Base-by-base conservation (phyloP, 371 early-diverging fungal genomes). In the Syncephalastrum sp. region DNA sequence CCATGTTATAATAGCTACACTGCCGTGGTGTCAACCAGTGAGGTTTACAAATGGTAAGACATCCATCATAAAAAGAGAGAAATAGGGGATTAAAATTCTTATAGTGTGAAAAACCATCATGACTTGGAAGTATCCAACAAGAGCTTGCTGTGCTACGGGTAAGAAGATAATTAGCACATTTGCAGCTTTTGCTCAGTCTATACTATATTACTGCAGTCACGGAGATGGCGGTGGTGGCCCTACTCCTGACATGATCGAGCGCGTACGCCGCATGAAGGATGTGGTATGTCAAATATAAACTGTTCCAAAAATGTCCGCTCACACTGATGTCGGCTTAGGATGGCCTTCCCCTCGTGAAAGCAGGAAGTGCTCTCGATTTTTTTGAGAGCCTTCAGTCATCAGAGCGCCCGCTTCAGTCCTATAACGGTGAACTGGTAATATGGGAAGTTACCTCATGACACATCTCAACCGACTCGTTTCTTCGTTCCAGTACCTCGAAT, bases 221-320 rank as follows among this genome's bases (percentile, higher is more conserved):
- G 99, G 99, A 41, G 99, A 98, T 72, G 99, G 99, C 48, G 99
- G 98, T 7, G 97, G 96, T 47, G 98, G 98, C 1, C 96, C 98
- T 0, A 79, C 88, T 0, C 75, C 82, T 13, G 86, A 77, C 38
- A 95, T 96, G 96, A 60, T 94, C 19, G 95, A 96, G 68, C 83
- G 97, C 51, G 59, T 96, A 38, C 49, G 73, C 8, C 82, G 93
- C 23, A 67, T 98, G 75, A 72, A 78, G 33, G 74, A 89, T 54
- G 77, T 93, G 29, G 89, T 84, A 74, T 56, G 61, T 62, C 12
- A 5, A 48, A 8, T 10, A n/a, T 33, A 1, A 19, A 12, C 21
- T 33, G 16, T 25, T 4, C 10, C 19, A 43, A 2, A 24, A 6
- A 54, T 49, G 5, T 33, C 13, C 17, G n/a, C 17, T 52, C 17